Evolutionary conservation across 495 filamentous ascomycete species (phyloP).

Genomic region (Aspergillus haitiensis): DNA sequence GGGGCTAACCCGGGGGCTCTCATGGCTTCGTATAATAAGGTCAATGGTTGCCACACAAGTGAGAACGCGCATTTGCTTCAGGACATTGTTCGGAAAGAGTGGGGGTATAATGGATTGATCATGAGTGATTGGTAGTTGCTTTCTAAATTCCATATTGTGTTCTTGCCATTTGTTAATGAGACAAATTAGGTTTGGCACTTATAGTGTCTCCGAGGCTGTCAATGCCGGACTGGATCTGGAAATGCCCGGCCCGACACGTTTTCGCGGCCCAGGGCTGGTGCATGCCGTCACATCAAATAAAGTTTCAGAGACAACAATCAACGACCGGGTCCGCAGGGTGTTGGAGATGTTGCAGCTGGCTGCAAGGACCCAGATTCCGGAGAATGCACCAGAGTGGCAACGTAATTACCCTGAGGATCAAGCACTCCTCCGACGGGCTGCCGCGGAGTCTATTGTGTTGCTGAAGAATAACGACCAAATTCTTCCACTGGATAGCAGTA

Average conservation of each 20-base stretch:
- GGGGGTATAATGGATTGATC: constrained; percentile 66
- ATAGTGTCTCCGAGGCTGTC: constrained; percentile 59
- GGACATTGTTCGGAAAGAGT: constrained; percentile 65
- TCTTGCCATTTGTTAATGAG: not conserved
- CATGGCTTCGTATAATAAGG: constrained; percentile 75
- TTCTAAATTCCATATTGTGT: constrained; percentile 27
- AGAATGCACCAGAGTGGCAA: constrained; percentile 54
- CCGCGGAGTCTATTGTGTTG: constrained; percentile 66
- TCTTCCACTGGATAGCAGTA: constrained; percentile 60
- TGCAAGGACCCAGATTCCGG: constrained; percentile 55
- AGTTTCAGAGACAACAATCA: constrained; percentile 50
- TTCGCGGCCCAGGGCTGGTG: constrained; percentile 53
- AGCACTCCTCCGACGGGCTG: constrained; percentile 58
- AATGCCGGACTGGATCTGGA: constrained; percentile 68
- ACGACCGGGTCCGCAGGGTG: constrained; percentile 57
- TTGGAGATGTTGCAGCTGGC: constrained; percentile 59
- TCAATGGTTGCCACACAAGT: constrained; percentile 69
- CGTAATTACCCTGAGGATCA: constrained; percentile 62
- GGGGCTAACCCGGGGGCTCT: constrained; percentile 58
- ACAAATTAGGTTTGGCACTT: constrained; percentile 52
- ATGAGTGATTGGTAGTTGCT: constrained; percentile 67
- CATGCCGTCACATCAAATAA: constrained; percentile 57
- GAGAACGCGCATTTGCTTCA: constrained; percentile 59
- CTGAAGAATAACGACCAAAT: constrained; percentile 67
- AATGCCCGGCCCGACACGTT: constrained; percentile 65